Evolutionary conservation across 805 yeast genomes (phyloP).

Genomic region (Torulaspora maleeae): DNA sequence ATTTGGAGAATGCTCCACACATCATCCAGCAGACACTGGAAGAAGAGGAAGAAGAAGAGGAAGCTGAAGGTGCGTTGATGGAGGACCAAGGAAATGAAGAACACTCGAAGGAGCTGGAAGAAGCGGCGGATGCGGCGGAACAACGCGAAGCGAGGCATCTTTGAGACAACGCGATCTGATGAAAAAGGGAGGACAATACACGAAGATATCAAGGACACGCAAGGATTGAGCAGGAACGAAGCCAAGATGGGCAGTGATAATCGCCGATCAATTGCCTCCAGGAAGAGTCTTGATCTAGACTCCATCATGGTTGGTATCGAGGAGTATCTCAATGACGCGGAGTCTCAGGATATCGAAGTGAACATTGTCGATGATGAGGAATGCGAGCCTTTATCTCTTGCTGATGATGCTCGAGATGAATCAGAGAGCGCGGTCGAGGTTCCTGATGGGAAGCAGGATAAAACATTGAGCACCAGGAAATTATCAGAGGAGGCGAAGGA

Average conservation of each 20-base stretch:
- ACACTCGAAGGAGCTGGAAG: constrained; percentile 13
- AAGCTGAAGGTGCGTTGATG: constrained; percentile 18
- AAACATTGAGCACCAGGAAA: too few species aligned
- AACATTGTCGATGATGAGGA: constrained; percentile 9
- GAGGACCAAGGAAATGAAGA: constrained; percentile 26
- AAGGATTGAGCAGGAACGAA: constrained; percentile 26
- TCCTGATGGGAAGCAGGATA: too few species aligned
- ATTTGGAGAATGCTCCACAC: constrained; percentile 28
- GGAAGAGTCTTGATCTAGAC: constrained; percentile 18
- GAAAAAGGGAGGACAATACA: constrained; percentile 11
- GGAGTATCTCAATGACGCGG: constrained; percentile 20
- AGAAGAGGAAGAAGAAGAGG: constrained; percentile 26
- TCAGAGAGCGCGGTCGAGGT: too few species aligned
- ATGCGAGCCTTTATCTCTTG: background rate
- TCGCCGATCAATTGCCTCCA: constrained; percentile 40
- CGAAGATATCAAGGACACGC: background rate
- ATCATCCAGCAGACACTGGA: constrained; percentile 20
- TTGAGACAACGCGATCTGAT: constrained; percentile 24
- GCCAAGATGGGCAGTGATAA: constrained; percentile 56
- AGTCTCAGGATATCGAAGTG: constrained; percentile 9
- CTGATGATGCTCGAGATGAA: too few species aligned
- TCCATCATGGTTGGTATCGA: constrained; percentile 28
- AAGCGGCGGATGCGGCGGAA: constrained; percentile 12
- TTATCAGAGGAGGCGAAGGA: too few species aligned
- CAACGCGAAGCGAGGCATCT: constrained; percentile 17